Evolutionary conservation across 768 basidiomycete genomes (phyloP), one percentile per base, ranked within the genome.

Genomic region (Polyporus arcularius): DNA sequence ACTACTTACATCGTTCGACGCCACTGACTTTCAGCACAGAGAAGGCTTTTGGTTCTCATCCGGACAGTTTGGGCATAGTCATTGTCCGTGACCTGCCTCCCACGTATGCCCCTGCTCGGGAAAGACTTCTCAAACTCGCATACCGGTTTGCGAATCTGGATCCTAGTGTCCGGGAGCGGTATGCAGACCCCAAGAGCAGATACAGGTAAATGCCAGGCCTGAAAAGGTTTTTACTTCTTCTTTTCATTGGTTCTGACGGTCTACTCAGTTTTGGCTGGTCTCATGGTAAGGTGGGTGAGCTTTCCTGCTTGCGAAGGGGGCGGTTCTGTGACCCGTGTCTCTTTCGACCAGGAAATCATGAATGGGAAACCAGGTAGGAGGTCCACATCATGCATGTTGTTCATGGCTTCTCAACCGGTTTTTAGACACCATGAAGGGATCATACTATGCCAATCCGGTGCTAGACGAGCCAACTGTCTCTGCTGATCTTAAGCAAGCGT

Each of bases 371-470:
- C 89, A 65, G 92, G 89, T 83, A 61, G 64, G 70, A 53, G 42
- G n/a, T 57, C 18, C 55, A 12, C 7, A 35, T 28, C 49, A 16
- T 38, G 4, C 12, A 30, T 18, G 21, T 26, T 26, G 21, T 26
- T 26, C 21, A 2, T 2, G 21, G 2, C 21, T 26, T 6, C 18
- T 50, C 60, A 9, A 5, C 8, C 15, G 11, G 26, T 14, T 26
- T 32, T 16, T 28, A 88, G 94, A 98, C 72, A 78, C 82, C 2
- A 77, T 96, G 67, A 98, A 98, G 73, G 96, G 96, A 3, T 94
- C 92, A 0, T 99, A 87, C 76, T 99, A 99, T 71, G 95, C 94
- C 39, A 95, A 90, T 67, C 94, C 94, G 9, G 74, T 88, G 28
- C 68, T 87, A 0, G 94, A 95, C 57, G 64, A 71, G 31, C 84